Percentiles rank a stretch among this genome's conserved stretches.
Conservation (phyloP, 345 rosid species). For the Aquilaria yunnanensis region DNA sequence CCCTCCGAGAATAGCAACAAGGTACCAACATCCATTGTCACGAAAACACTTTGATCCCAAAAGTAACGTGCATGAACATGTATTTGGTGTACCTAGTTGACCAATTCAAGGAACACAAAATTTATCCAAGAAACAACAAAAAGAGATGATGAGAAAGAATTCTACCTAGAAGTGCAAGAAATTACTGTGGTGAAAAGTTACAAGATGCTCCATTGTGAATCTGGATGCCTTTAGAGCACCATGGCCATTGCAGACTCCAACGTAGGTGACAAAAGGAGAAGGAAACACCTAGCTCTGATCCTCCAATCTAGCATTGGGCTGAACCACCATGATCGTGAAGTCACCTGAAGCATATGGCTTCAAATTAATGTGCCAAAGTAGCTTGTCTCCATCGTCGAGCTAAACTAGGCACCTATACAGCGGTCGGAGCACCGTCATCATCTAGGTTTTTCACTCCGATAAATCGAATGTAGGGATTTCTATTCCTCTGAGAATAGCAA, state of each 20-base stretch:
- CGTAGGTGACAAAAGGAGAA: constrained; percentile 59
- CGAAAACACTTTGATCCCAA: no score
- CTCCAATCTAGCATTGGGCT: constrained; percentile 66
- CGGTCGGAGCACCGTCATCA: constrained; percentile 46
- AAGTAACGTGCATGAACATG: no score
- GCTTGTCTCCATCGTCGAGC: constrained; percentile 44
- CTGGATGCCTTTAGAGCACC: constrained; percentile 94
- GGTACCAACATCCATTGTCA: no score
- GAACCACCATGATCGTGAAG: constrained; percentile 84
- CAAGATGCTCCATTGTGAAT: constrained; percentile 66
- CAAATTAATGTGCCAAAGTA: constrained; percentile 74
- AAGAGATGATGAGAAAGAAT: no score
- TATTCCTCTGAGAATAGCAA: no score
- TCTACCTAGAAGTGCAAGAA: not conserved
- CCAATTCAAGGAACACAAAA: no score
- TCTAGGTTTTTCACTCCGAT: no score
- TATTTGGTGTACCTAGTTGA: no score
- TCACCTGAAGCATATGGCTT: constrained; percentile 70
- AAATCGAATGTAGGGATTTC: no score
- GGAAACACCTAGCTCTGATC: constrained; percentile 83
- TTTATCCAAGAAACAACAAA: no score
- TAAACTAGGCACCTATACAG: constrained; percentile 55
- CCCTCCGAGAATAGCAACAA: no score
- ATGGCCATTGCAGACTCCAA: constrained; percentile 83
- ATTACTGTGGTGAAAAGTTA: constrained; percentile 62